Evolutionary conservation across 1,284 basidiomycete species (phyloP).

Genomic region (Sporisorium iseilematis-ciliati): DNA sequence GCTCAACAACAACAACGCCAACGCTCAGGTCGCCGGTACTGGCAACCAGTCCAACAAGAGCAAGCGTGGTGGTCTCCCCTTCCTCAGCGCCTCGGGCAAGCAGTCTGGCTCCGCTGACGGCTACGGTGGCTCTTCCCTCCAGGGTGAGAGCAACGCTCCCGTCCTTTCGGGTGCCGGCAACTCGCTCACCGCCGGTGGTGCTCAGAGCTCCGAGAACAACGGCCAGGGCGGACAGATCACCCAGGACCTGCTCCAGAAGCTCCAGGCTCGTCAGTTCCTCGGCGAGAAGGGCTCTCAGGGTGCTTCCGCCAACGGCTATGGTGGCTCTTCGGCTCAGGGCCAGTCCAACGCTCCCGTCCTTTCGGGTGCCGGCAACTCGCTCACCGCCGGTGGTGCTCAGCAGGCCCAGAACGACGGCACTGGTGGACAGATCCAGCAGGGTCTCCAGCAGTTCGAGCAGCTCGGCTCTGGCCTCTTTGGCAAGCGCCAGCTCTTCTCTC

Average conservation of each 20-base stretch:
- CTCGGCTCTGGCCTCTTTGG: constrained; percentile 18
- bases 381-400: constrained; percentile 28
- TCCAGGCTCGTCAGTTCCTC: constrained; percentile 14
- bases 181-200: constrained; percentile 17
- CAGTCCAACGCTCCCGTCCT: constrained; percentile 25
- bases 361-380: constrained; percentile 23
- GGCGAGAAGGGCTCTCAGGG: constrained; percentile 10
- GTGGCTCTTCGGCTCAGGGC: constrained; percentile 21
- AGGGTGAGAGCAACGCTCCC: constrained; percentile 14
- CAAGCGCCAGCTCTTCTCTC: constrained; percentile 20
- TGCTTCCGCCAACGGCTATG: constrained; percentile 19
- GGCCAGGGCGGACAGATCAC: constrained; percentile 8
- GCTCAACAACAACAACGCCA: constrained; percentile 31
- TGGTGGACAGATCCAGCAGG: constrained; percentile 28
- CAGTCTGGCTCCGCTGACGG: constrained; percentile 12
- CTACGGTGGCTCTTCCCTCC: constrained; percentile 7
- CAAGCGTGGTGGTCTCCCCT: background rate
- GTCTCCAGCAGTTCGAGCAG: constrained; percentile 18
- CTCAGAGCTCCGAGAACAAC: constrained; percentile 10
- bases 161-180: constrained; percentile 14
- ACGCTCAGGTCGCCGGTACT: constrained; percentile 26
- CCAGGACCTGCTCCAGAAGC: constrained; percentile 2
- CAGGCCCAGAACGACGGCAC: constrained; percentile 25
- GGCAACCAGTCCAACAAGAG: constrained; percentile 21
- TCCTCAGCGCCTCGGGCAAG: constrained; percentile 21